Percentiles rank a stretch among this genome's conserved stretches.
Evolutionary conservation across 371 early-diverging fungal genomes (phyloP).

Genomic region (Circinella minor): DNA sequence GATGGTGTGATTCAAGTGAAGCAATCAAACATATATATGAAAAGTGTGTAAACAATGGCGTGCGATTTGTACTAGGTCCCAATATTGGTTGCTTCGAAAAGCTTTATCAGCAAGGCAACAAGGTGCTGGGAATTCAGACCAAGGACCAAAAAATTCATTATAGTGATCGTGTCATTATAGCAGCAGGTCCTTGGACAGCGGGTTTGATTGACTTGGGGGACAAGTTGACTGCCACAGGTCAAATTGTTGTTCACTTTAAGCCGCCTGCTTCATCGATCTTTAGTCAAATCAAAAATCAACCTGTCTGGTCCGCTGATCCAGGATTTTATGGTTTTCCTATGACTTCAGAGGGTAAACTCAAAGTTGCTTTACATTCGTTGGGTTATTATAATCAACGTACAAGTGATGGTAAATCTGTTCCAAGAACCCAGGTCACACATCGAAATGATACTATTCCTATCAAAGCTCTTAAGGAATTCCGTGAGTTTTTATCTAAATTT

Average conservation of each 20-base stretch:
- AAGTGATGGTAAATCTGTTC: conserved; percentile 25
- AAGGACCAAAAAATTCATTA: conserved; percentile 42
- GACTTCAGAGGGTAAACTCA: conserved; percentile 23
- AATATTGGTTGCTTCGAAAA: conserved; percentile 22
- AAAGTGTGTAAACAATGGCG: conserved; percentile 39
- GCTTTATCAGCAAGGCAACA: conserved; percentile 20
- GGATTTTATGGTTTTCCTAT: conserved; percentile 31
- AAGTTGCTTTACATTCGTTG: conserved; percentile 16
- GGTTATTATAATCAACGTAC: conserved; percentile 24
- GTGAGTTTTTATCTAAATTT: conserved; percentile 23
- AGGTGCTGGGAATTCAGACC: conserved; percentile 50
- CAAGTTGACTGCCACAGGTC: conserved; percentile 51
- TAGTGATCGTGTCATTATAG: conserved; percentile 50
- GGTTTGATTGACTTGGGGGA: conserved; percentile 46
- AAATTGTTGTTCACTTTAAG: conserved; percentile 57
- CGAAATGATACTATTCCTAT: conserved; percentile 29
- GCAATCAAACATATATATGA: conserved; percentile 39
- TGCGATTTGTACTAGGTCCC: conserved; percentile 41
- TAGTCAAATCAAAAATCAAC: conserved; percentile 28
- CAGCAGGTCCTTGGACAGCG: conserved; percentile 63
- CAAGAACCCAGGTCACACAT: conserved; percentile 26
- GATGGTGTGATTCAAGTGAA: conserved; percentile 49
- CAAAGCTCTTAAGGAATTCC: conserved; percentile 21
- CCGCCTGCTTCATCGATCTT: conserved; percentile 21
- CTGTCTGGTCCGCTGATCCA: conserved; percentile 61